phyloP scores from a whole-genome alignment of 1,284 basidiomycete genomes.

The Trichosporon inkin region DNA sequence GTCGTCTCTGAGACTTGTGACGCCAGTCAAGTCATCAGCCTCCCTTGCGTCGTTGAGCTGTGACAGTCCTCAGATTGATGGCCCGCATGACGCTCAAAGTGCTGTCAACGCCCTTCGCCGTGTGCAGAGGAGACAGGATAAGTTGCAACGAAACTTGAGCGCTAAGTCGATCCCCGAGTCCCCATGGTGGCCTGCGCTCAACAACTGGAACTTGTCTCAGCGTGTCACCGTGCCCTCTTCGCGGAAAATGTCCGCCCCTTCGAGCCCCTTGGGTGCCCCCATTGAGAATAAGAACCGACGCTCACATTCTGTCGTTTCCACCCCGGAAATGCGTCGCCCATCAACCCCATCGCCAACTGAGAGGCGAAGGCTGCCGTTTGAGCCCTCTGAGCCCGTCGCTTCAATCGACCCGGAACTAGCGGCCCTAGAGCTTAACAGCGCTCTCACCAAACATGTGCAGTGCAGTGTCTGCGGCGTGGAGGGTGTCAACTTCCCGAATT shows the following conservation, averaged over 20 bases:
- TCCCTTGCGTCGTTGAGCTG: slow-evolving; percentile 20
- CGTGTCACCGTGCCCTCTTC: slow-evolving; percentile 24
- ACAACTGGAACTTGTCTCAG: slow-evolving; percentile 21
- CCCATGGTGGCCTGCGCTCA: slow-evolving; percentile 20
- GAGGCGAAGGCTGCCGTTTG: slow-evolving; percentile 26
- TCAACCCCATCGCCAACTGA: neutral
- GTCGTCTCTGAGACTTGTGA: slow-evolving; percentile 15
- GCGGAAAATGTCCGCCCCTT: neutral
- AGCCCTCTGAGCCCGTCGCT: slow-evolving; percentile 29
- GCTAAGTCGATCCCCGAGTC: neutral
- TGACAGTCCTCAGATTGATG: slow-evolving; percentile 3
- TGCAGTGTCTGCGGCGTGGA: slow-evolving; percentile 40
- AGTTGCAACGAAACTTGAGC: neutral
- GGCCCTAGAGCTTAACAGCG: slow-evolving; percentile 36
- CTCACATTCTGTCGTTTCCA: neutral
- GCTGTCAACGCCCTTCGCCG: slow-evolving; percentile 11
- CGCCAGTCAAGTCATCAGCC: slow-evolving; percentile 29
- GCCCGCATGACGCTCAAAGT: neutral
- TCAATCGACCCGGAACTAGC: slow-evolving; percentile 41
- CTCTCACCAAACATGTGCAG: slow-evolving; percentile 40
- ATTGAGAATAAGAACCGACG: neutral
- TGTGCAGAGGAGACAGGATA: slow-evolving; percentile 16
- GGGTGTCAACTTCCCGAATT: slow-evolving; percentile 47
- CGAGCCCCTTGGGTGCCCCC: neutral
- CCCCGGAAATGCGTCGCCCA: neutral